phyloP scores from a whole-genome alignment of 805 yeast species.

The Lachancea cidri region DNA sequence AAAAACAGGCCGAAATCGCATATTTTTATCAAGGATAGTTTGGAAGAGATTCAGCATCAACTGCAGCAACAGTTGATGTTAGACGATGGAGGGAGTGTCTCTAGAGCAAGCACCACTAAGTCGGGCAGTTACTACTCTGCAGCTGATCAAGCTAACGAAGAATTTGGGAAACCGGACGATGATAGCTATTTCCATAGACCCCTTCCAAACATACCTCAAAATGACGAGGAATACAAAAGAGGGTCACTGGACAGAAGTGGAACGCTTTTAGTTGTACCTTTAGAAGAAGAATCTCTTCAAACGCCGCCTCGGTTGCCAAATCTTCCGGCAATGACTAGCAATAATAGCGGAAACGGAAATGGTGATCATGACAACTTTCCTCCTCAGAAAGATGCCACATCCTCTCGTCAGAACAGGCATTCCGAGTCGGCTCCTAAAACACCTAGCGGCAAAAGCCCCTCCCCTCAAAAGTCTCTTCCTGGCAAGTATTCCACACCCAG shows the following conservation, averaged over 20 bases:
- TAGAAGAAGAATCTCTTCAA: neutral
- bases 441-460: neutral
- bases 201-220: slow-evolving; percentile 18
- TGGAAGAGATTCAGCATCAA: slow-evolving; percentile 19
- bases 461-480: neutral
- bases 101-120: slow-evolving; percentile 9
- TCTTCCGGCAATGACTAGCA: slow-evolving; percentile 1
- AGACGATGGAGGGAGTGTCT: slow-evolving; percentile 1
- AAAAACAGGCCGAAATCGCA: slow-evolving; percentile 30
- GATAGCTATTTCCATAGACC: slow-evolving; percentile 21
- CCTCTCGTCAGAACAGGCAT: neutral
- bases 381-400: neutral
- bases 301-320: slow-evolving; percentile 8
- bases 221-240: slow-evolving; percentile 4
- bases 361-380: neutral
- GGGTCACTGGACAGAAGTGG: slow-evolving; percentile 2
- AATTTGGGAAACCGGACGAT: slow-evolving; percentile 11
- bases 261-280: slow-evolving; percentile 1
- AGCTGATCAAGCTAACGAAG: slow-evolving; percentile 13
- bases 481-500: neutral
- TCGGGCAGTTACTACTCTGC: slow-evolving; percentile 28
- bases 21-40: slow-evolving; percentile 20
- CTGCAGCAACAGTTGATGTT: slow-evolving; percentile 15
- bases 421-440: neutral
- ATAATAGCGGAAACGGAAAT: neutral